Conservation (phyloP, 139 green algal genomes). For the Chlorella sp. region DNA sequence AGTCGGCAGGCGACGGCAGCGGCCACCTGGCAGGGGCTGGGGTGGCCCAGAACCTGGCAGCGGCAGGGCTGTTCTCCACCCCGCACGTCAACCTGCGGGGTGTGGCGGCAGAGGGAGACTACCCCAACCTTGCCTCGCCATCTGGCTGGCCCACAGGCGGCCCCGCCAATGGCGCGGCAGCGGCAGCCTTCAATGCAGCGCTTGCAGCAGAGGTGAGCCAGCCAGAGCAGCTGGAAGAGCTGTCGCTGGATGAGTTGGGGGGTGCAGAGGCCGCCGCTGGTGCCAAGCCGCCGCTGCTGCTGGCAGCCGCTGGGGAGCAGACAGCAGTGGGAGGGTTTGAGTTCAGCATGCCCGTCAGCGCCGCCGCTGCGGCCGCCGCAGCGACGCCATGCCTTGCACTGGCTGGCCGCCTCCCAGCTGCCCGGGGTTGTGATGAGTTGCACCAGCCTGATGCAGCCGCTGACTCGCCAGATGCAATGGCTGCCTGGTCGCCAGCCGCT, state of each 20-base stretch:
- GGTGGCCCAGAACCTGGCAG: conserved; percentile 9
- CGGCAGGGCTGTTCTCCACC: conserved; percentile 11
- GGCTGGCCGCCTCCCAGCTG: not conserved
- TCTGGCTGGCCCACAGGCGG: not conserved
- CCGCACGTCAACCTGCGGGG: not conserved
- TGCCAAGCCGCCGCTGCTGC: not conserved
- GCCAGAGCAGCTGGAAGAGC: not conserved
- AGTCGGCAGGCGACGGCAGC: not conserved
- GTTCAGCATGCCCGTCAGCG: not conserved
- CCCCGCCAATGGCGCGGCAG: not conserved
- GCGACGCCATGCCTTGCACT: no score
- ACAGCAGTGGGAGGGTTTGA: not conserved
- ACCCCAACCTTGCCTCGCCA: conserved; percentile 23
- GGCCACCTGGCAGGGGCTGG: no score
- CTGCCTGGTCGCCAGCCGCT: not conserved
- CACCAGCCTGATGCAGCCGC: not conserved
- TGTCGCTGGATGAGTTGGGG: not conserved
- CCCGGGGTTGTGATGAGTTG: not conserved
- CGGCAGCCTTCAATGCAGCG: conserved; percentile 1
- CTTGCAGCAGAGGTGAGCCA: conserved; percentile 13
- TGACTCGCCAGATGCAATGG: not conserved
- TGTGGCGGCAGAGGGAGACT: not conserved
- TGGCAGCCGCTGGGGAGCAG: not conserved
- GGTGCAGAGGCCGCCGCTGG: not conserved
- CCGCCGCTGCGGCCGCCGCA: not conserved